Conservation (phyloP, 2,329 filamentous ascomycete genomes). For the Chaetomiaceae sp. region DNA sequence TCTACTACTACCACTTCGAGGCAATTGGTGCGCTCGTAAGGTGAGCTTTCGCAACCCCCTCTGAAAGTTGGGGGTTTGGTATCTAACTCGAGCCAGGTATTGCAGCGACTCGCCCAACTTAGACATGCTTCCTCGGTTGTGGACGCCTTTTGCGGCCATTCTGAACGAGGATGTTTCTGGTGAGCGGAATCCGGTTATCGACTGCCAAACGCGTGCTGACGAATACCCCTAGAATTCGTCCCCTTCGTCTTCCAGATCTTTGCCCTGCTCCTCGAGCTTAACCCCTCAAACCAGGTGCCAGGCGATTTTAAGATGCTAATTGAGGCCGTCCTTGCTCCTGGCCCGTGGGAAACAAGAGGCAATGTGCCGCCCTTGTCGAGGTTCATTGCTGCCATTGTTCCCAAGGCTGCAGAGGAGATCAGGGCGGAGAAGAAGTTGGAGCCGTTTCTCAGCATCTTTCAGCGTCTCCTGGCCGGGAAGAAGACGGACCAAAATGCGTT, state of each 20-base stretch:
- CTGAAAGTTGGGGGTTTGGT: not conserved
- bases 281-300: constrained; percentile 72
- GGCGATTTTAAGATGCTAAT: constrained; percentile 77
- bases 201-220: not conserved
- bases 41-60: constrained; percentile 31
- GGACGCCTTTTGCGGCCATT: constrained; percentile 76
- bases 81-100: constrained; percentile 46
- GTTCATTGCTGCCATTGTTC: constrained; percentile 77
- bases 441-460: constrained; percentile 90
- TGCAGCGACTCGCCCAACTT: constrained; percentile 61
- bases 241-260: constrained; percentile 97
- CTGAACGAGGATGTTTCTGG: constrained; percentile 77
- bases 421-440: constrained; percentile 76
- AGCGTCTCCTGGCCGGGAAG: constrained; percentile 77
- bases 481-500: constrained; percentile 83
- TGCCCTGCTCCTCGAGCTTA: constrained; percentile 82
- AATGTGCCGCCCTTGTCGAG: constrained; percentile 90
- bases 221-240: constrained; percentile 65
- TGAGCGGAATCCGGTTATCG: constrained; percentile 34
- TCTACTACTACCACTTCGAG: constrained; percentile 99
- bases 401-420: constrained; percentile 69
- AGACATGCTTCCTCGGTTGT: constrained; percentile 75
- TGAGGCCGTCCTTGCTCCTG: constrained; percentile 70
- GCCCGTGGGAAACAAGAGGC: constrained; percentile 85
- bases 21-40: constrained; percentile 84